These are phyloP conservation scores for Pestalotiopsis sp. DNA, from an alignment of 2,329 filamentous ascomycete genomes.

Conservation along the genomic window DNA sequence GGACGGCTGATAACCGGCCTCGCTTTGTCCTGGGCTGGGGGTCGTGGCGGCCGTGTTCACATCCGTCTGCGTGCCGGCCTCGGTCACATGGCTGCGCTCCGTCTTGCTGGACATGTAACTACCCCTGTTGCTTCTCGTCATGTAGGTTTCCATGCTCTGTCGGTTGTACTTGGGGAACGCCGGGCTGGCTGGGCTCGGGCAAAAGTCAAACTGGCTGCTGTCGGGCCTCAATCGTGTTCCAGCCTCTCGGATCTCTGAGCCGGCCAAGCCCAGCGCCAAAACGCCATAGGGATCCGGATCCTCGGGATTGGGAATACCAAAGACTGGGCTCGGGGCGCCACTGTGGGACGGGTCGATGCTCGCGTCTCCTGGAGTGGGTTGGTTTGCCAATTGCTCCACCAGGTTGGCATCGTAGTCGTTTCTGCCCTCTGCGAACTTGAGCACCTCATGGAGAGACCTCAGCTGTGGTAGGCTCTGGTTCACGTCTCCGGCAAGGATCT, in stretches of 20 bases:
- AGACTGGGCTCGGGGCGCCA: constrained; percentile 49
- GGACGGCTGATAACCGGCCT: constrained; percentile 46
- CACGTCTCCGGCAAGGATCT: constrained; percentile 60
- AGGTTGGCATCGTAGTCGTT: constrained; percentile 70
- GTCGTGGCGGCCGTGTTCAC: constrained; percentile 55
- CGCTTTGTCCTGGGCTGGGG: constrained; percentile 56
- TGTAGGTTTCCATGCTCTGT: constrained; percentile 69
- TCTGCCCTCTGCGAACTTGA: constrained; percentile 87
- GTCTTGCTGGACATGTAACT: constrained; percentile 75
- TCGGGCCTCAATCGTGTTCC: constrained; percentile 73
- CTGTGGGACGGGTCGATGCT: constrained; percentile 50
- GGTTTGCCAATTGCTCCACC: constrained; percentile 63
- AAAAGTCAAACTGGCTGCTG: constrained; percentile 83
- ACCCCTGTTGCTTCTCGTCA: constrained; percentile 64
- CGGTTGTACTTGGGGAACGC: constrained; percentile 60
- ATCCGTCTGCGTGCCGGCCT: constrained; percentile 67
- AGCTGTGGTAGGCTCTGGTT: constrained; percentile 57
- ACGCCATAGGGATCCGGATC: constrained; percentile 94
- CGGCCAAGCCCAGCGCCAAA: constrained; percentile 85
- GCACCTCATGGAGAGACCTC: constrained; percentile 72
- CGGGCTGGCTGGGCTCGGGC: constrained; percentile 76
- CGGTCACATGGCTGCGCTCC: constrained; percentile 71
- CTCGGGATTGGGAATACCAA: constrained; percentile 77
- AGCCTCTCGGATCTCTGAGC: constrained; percentile 88
- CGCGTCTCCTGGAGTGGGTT: constrained; percentile 78